Base-by-base conservation (phyloP, 2,329 filamentous ascomycete species). In the Byssochlamys sp. region DNA sequence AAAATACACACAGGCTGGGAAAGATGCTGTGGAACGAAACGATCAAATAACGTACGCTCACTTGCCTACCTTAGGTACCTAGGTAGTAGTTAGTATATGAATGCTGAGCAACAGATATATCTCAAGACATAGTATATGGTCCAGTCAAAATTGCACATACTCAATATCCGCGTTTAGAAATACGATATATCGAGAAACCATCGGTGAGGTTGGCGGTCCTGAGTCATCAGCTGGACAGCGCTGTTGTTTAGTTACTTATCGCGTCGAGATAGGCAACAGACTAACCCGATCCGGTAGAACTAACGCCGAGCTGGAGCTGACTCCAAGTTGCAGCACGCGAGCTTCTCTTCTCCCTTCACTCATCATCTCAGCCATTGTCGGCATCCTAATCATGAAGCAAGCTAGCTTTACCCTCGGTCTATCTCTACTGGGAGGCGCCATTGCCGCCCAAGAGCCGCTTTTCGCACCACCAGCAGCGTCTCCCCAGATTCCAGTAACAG, bases 361-460 rank as follows among this genome's bases (percentile, higher is more conserved):
- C 39, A 45, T 45, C 39, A 45, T 45, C 39, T 45, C 39, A 45
- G 39, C n/a, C n/a, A 19, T 9, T 24, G 19, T 45, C 12, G 4
- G 39, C 39, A 19, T 45, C n/a, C 6, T n/a, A 45, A 45, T 19
- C n/a, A 45, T 45, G 39, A 24, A 19, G 39, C 39, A 45, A 9
- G n/a, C 7, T 45, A 24, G 39, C n/a, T 19, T 45, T 45, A 14
- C 39, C n/a, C 39, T 57, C n/a, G 60, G 55, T 39, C 39, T 62
- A n/a, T 26, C 58, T 49, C 28, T 63, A 11, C 27, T 59, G 7
- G 59, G 60, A 11, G 56, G 55, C 53, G 61, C 56, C 4, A 53
- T 56, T 28, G 63, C 64, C 19, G 31, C 65, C 11, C 65, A 67
- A 53, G 35, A 62, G 14, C 65, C 65, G 52, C 57, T 66, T 28